These are phyloP conservation scores for Hippophae tibetana DNA, from an alignment of 306 rosid species.

Conservation along the genomic window DNA sequence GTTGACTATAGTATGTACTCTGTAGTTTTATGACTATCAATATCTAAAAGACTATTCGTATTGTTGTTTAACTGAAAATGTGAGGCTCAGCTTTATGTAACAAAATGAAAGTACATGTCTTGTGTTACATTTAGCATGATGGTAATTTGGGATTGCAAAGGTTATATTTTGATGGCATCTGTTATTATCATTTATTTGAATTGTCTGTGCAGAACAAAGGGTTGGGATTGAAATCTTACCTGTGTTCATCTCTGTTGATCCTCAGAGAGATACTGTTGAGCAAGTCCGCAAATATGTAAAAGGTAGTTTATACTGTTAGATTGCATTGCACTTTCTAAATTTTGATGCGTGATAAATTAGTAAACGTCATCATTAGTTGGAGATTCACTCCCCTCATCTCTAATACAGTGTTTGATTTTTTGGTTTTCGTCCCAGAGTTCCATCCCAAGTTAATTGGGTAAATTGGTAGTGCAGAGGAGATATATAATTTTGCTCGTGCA, in stretches of 20 bases:
- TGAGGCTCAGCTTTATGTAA: too few relatives aligned
- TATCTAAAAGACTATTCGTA: too few relatives aligned
- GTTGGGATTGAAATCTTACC: constrained; percentile 62
- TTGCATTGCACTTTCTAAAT: constrained; percentile 2
- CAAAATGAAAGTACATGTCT: too few relatives aligned
- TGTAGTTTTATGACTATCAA: too few relatives aligned
- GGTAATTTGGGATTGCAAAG: too few relatives aligned
- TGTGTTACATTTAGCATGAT: too few relatives aligned
- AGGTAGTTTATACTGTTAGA: constrained; percentile 30
- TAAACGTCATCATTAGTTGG: neutral
- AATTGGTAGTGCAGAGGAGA: constrained; percentile 64
- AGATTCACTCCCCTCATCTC: constrained; percentile 6
- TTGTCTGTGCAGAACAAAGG: constrained; percentile 48
- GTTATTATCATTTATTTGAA: neutral
- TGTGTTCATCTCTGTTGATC: constrained; percentile 89
- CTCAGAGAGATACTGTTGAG: constrained; percentile 92
- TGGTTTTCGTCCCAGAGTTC: constrained; percentile 46
- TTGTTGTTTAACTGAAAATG: too few relatives aligned
- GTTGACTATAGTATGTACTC: too few relatives aligned
- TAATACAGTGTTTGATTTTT: neutral
- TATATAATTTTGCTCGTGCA: constrained; percentile 71
- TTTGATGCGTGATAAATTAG: neutral
- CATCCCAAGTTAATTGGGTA: constrained; percentile 76
- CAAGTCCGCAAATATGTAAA: constrained; percentile 89
- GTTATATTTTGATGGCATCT: neutral